phyloP scores from a whole-genome alignment of 2,329 filamentous ascomycete species.

The Furcasterigmium sp. region DNA sequence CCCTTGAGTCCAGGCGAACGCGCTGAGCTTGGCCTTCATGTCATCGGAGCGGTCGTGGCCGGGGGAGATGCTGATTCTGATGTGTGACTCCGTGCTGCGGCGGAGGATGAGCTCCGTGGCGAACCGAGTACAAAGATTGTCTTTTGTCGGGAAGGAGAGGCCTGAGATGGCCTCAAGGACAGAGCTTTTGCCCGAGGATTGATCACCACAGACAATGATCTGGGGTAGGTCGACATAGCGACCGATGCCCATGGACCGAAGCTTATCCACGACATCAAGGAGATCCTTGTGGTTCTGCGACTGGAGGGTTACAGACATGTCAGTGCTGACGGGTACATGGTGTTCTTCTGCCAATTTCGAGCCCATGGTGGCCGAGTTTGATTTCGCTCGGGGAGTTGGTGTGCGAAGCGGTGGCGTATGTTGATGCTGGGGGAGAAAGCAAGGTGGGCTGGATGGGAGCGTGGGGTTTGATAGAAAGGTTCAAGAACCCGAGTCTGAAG shows the following conservation, averaged over 20 bases:
- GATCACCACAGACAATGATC: constrained; percentile 50
- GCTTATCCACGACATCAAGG: constrained; percentile 28
- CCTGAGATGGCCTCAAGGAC: constrained; percentile 52
- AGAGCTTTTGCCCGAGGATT: constrained; percentile 51
- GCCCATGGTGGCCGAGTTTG: too few species aligned
- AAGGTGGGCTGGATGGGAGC: too few species aligned
- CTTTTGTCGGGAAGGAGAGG: constrained; percentile 47
- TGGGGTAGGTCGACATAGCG: constrained; percentile 34
- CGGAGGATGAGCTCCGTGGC: constrained; percentile 49
- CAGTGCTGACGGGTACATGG: neutral
- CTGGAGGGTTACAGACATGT: neutral
- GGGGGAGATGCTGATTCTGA: constrained; percentile 18
- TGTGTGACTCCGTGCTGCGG: constrained; percentile 7
- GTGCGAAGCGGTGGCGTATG: too few species aligned
- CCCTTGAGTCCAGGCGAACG: neutral
- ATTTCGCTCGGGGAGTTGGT: too few species aligned
- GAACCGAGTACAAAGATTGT: constrained; percentile 49
- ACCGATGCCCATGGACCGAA: constrained; percentile 27
- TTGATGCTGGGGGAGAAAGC: too few species aligned
- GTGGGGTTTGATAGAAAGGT: too few species aligned
- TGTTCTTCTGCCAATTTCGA: too few species aligned
- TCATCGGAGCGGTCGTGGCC: neutral
- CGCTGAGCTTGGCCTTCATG: constrained; percentile 7
- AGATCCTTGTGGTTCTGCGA: constrained; percentile 16
- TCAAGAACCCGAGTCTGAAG: too few species aligned